A percentile compares a stretch with the other conserved stretches of the same genome.
phyloP scores from a whole-genome alignment of 768 basidiomycete genomes.

The Tricholoma terreum region DNA sequence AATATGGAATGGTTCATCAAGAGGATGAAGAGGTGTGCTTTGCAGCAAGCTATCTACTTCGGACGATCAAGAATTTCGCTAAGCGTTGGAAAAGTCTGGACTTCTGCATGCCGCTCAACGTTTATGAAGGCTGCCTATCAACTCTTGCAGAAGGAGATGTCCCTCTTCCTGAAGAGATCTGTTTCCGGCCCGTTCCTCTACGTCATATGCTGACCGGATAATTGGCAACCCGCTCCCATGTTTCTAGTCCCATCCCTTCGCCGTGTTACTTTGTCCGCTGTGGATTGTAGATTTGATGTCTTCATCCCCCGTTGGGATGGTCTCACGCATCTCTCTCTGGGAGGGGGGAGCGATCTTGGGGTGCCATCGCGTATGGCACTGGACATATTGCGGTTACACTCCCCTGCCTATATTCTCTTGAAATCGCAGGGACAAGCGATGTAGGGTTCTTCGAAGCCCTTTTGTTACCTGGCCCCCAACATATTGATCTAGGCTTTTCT shows the following conservation, averaged over 20 bases:
- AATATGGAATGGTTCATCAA: neutral
- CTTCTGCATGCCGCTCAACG: neutral
- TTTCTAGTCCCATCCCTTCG: neutral
- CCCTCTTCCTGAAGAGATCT: neutral
- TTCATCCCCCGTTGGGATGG: neutral
- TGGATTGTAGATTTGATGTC: neutral
- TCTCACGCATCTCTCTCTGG: neutral
- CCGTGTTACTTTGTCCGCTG: neutral
- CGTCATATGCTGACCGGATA: neutral
- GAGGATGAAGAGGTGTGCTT: neutral
- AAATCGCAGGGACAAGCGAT: neutral
- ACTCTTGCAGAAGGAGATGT: neutral
- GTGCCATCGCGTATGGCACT: too few relatives aligned
- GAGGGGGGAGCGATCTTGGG: too few relatives aligned
- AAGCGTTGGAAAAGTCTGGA: neutral
- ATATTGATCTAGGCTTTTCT: neutral
- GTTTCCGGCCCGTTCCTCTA: neutral
- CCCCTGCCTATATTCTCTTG: neutral
- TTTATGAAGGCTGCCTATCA: neutral
- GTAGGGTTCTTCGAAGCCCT: neutral
- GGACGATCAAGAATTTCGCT: neutral
- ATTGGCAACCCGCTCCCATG: neutral
- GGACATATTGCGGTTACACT: too few relatives aligned
- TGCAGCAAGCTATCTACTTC: neutral
- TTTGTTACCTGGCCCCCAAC: neutral